These are phyloP conservation scores for Purpureocillium lavendulum DNA, from an alignment of 2,329 filamentous ascomycete genomes.

Conservation along the genomic window DNA sequence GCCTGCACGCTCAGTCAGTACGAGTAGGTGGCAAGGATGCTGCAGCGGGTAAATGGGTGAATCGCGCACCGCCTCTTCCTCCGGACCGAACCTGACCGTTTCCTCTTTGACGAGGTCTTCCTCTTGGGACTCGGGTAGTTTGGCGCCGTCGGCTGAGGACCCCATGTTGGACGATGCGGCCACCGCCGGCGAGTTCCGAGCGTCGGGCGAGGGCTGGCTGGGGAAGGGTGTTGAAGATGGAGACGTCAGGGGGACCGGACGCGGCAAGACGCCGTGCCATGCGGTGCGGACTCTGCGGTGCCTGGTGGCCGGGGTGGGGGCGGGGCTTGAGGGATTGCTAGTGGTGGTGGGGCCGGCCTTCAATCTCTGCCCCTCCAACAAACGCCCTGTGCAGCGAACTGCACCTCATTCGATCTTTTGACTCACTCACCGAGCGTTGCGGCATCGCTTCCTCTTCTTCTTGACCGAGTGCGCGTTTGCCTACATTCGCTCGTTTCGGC, in stretches of 20 bases:
- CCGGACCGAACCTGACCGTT: constrained; percentile 37
- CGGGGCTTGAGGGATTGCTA: no score
- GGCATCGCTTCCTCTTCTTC: neutral
- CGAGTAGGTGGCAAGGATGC: neutral
- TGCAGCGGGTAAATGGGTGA: neutral
- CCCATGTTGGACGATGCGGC: neutral
- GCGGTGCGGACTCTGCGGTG: no score
- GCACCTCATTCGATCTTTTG: neutral
- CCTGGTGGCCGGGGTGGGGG: no score
- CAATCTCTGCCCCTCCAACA: neutral
- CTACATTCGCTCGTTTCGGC: neutral
- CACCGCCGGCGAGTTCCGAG: no score
- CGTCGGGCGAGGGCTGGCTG: no score
- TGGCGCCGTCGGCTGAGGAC: neutral
- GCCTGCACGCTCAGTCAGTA: constrained; percentile 30
- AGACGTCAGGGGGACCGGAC: no score
- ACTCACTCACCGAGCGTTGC: neutral
- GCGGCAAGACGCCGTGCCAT: no score
- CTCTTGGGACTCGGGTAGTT: neutral
- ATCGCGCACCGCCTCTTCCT: constrained; percentile 43
- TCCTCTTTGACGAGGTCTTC: constrained; percentile 11
- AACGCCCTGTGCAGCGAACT: no score
- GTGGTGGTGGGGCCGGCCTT: neutral
- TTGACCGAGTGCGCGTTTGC: no score
- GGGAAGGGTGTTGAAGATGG: neutral